A percentile compares a stretch with the other conserved stretches of the same genome.
These are phyloP conservation scores for Diaporthe sp. DNA, from an alignment of 2,329 filamentous ascomycete species.

Conservation along the genomic window DNA sequence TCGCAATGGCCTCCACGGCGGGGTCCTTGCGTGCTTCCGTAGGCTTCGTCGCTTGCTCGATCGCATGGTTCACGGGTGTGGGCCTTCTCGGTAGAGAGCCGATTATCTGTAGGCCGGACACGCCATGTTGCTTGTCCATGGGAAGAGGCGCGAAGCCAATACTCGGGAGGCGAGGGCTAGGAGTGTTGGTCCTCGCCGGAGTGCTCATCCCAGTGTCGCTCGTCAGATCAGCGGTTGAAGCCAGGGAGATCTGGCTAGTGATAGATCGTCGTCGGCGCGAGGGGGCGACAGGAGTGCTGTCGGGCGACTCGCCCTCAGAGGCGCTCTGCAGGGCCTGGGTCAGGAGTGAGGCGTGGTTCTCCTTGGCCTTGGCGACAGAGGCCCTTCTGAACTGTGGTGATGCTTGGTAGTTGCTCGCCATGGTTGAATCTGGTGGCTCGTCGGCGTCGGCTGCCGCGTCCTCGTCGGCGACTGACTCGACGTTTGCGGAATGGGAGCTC, in stretches of 20 bases:
- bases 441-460: constrained; percentile 83
- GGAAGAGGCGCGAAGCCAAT: constrained; percentile 56
- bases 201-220: constrained; percentile 93
- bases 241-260: constrained; percentile 81
- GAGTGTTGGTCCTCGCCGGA: constrained; percentile 86
- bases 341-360: constrained; percentile 82
- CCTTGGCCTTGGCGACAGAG: constrained; percentile 55
- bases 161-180: constrained; percentile 84
- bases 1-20: constrained; percentile 71
- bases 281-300: constrained; percentile 48
- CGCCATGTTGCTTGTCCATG: constrained; percentile 27
- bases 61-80: neutral
- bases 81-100: constrained; percentile 29
- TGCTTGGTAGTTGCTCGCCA: constrained; percentile 36
- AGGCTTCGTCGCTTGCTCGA: constrained; percentile 39
- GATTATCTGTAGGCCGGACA: constrained; percentile 29
- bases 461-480: constrained; percentile 58
- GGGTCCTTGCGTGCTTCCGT: constrained; percentile 57
- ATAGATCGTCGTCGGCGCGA: constrained; percentile 69
- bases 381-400: constrained; percentile 58
- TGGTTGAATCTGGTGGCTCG: constrained; percentile 80
- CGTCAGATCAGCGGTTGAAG: constrained; percentile 91
- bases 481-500: constrained; percentile 55
- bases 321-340: constrained; percentile 83
- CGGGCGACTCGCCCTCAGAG: constrained; percentile 65